Base-by-base conservation (phyloP, 1,284 basidiomycete genomes). In the Trametes hirsuta region DNA sequence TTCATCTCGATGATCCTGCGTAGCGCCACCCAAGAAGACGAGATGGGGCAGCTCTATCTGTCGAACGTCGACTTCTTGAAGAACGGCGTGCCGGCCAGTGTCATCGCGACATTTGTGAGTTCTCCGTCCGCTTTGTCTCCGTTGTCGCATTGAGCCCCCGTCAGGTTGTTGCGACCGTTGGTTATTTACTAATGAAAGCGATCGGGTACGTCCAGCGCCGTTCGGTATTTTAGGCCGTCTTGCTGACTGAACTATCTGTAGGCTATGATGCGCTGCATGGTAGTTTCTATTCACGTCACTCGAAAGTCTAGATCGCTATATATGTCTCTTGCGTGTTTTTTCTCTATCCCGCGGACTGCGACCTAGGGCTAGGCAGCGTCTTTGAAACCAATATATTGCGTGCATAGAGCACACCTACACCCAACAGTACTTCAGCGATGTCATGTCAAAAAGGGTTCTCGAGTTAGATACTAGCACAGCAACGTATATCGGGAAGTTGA, bases 1-100 rank as follows among this genome's bases (percentile, higher is more conserved):
- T 24, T 46, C 1, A 21, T 3, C 2, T 46, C 53, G 39, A 34
- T 45, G 14, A 30, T 30, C 42, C 3, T 34, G 15, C 8, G 41
- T 67, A 95, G 93, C 46, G 94, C 95, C 22, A 94, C 93, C 5
- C 93, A 98, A 76, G 97, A 98, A 72, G 94, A 98, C 74, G 95
- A 97, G 73, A 84, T 98, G 55, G 97, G 97, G 2, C 89, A 95
- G 68, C 76, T 93, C 35, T 96, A 95, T 75, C 81, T 96, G 42
- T 82, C 86, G 22, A 94, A 95, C 67, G 75, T 88, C 22, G 95
- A 98, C 75, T 98, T 98, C 78, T 78, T 98, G 68, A 93, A 92
- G 79, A 96, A 95, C 67, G 95, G 97, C 46, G 86, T 98, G 25
- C 93, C 94, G 0, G 94, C 97, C 3, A 95, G 92, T 65, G 80